Conservation (phyloP, 768 basidiomycete species). For the Phanerodontia chrysosporium region DNA sequence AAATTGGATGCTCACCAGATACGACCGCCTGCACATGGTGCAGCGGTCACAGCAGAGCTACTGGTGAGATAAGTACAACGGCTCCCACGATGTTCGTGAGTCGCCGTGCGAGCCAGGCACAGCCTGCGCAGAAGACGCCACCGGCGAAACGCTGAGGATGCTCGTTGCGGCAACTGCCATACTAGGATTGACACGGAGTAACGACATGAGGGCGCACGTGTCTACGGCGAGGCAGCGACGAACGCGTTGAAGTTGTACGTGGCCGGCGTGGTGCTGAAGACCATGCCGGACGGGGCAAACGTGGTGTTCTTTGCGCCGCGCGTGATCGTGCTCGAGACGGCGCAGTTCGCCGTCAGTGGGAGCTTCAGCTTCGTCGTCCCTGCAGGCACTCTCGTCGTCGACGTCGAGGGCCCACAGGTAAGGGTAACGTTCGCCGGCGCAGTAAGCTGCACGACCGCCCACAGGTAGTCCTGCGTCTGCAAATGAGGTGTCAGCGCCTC, state of each 20-base stretch:
- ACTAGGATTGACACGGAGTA: too few relatives aligned
- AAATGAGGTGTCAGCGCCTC: not conserved
- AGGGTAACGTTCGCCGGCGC: slow-evolving; percentile 55
- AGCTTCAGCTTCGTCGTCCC: slow-evolving; percentile 64
- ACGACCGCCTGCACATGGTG: too few relatives aligned
- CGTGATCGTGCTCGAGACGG: slow-evolving; percentile 43
- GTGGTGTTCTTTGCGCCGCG: slow-evolving; percentile 46
- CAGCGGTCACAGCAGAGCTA: too few relatives aligned
- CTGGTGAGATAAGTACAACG: too few relatives aligned
- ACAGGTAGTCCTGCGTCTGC: slow-evolving; percentile 59
- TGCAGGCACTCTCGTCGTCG: slow-evolving; percentile 46
- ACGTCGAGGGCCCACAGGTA: slow-evolving; percentile 40
- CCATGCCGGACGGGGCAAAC: slow-evolving; percentile 45
- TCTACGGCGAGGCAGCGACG: slow-evolving; percentile 35
- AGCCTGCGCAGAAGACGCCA: too few relatives aligned
- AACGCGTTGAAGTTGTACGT: slow-evolving; percentile 73
- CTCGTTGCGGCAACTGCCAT: too few relatives aligned
- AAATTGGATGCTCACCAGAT: too few relatives aligned
- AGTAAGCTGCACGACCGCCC: slow-evolving; percentile 65
- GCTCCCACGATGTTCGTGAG: too few relatives aligned
- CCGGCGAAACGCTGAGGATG: too few relatives aligned
- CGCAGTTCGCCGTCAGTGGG: slow-evolving; percentile 46
- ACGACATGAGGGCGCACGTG: too few relatives aligned
- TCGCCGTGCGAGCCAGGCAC: too few relatives aligned
- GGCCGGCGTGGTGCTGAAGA: slow-evolving; percentile 43